Evolutionary conservation across 2,329 filamentous ascomycete species (phyloP).

Genomic region (Podosphaera xanthii): DNA sequence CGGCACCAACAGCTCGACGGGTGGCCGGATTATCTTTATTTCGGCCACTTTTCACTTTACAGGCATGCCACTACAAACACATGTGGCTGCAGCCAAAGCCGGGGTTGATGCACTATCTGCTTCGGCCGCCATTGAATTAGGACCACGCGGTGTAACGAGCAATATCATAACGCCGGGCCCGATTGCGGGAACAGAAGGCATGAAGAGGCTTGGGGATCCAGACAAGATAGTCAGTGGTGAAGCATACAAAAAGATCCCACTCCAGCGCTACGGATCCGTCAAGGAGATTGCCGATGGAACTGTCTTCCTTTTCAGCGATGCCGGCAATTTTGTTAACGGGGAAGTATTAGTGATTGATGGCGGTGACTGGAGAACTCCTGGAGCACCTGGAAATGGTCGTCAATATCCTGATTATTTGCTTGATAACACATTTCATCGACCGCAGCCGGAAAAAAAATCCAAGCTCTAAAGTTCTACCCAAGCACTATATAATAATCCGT

Average conservation of each 20-base stretch:
- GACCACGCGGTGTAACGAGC: conserved; percentile 62
- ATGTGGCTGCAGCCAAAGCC: conserved; percentile 82
- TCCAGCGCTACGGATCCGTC: conserved; percentile 54
- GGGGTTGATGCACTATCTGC: conserved; percentile 68
- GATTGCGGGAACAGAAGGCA: conserved; percentile 59
- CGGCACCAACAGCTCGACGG: conserved; percentile 34
- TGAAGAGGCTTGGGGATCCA: conserved; percentile 31
- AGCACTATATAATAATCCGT: no score
- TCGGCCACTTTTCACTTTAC: conserved; percentile 84
- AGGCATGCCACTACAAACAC: conserved; percentile 63
- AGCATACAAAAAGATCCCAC: conserved; percentile 31
- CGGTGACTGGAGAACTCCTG: conserved; percentile 11
- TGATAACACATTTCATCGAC: conserved; percentile 7
- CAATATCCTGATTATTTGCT: conserved; percentile 14
- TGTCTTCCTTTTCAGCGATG: conserved; percentile 67
- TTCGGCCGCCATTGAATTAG: conserved; percentile 69
- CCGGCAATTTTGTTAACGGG: conserved; percentile 70
- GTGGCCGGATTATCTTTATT: conserved; percentile 72
- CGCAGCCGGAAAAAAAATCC: neutral
- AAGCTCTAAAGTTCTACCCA: neutral
- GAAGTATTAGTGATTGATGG: conserved; percentile 56
- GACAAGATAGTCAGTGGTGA: conserved; percentile 8
- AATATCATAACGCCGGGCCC: conserved; percentile 76
- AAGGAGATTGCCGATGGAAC: conserved; percentile 86
- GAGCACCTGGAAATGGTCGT: conserved; percentile 3